These are phyloP conservation scores for Tolypocladium tropicale DNA, from an alignment of 2,329 filamentous ascomycete species.

Conservation along the genomic window DNA sequence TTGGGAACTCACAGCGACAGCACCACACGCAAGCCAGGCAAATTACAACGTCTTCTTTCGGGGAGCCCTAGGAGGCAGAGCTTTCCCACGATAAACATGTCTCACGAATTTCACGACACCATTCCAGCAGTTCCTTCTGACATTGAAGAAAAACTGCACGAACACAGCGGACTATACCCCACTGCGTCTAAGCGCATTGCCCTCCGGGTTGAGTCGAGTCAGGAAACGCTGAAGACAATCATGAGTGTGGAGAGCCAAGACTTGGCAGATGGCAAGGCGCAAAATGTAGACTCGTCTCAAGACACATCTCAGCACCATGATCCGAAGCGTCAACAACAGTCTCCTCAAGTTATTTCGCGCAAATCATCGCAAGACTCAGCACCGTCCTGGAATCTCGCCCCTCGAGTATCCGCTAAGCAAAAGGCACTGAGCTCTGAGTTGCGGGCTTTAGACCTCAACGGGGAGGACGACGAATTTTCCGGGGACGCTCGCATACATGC, in stretches of 20 bases:
- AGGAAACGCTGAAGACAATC: constrained; percentile 39
- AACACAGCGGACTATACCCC: constrained; percentile 22
- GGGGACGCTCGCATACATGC: background rate
- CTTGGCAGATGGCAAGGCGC: background rate
- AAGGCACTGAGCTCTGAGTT: background rate
- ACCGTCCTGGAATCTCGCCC: constrained; percentile 1
- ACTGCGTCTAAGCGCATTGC: constrained; percentile 24
- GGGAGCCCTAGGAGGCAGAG: background rate
- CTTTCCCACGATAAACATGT: constrained; percentile 1
- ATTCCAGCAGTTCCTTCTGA: constrained; percentile 26
- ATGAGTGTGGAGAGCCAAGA: constrained; percentile 37
- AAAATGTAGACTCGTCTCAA: background rate
- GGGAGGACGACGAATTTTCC: background rate
- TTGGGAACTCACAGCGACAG: background rate
- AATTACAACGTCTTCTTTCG: constrained; percentile 4
- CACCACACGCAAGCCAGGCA: background rate
- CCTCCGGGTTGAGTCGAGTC: constrained; percentile 29
- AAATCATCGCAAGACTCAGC: background rate
- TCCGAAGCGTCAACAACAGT: constrained; percentile 1
- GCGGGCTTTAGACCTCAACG: background rate
- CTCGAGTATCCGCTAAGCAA: constrained; percentile 4
- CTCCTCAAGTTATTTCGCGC: background rate
- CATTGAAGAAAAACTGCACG: constrained; percentile 23
- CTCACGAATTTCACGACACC: constrained; percentile 5
- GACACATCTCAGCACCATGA: background rate